A percentile compares a stretch with the other conserved stretches of the same genome.
These are phyloP conservation scores for Citeromyces hawaiiensis DNA, from an alignment of 1,139 yeast genomes.

Conservation along the genomic window DNA sequence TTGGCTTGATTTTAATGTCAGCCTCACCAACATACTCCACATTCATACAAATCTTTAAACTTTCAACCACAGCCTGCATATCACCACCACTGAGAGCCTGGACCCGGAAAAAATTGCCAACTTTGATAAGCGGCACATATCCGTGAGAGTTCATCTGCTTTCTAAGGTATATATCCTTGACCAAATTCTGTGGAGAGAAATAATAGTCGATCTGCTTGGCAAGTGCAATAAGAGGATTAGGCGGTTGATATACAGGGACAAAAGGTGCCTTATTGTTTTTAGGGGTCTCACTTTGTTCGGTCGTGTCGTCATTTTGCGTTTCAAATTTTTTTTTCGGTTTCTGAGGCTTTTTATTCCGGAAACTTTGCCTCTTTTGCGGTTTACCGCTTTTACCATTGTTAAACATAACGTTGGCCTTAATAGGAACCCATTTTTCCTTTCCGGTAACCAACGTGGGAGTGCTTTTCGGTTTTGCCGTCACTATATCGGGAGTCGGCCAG, in stretches of 20 bases:
- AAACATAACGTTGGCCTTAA: constrained; percentile 55
- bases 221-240: constrained; percentile 12
- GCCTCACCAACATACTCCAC: constrained; percentile 28
- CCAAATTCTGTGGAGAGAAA: constrained; percentile 75
- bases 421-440: constrained; percentile 84
- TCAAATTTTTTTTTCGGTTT: constrained; percentile 2
- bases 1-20: constrained; percentile 27
- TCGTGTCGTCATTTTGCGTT: constrained; percentile 2
- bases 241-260: constrained; percentile 2
- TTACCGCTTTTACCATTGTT: constrained; percentile 7
- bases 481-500: constrained; percentile 22
- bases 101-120: constrained; percentile 67
- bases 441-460: constrained; percentile 20
- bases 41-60: constrained; percentile 25
- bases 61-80: constrained; percentile 27
- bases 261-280: not conserved
- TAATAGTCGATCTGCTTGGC: constrained; percentile 76
- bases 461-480: constrained; percentile 6
- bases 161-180: constrained; percentile 69
- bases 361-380: constrained; percentile 4
- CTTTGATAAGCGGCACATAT: constrained; percentile 47
- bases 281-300: not conserved
- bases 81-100: constrained; percentile 43
- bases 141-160: constrained; percentile 72
- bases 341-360: constrained; percentile 2